These are phyloP conservation scores for Phyllosticta capitalensis DNA, from an alignment of 2,329 filamentous ascomycete genomes.

Conservation along the genomic window DNA sequence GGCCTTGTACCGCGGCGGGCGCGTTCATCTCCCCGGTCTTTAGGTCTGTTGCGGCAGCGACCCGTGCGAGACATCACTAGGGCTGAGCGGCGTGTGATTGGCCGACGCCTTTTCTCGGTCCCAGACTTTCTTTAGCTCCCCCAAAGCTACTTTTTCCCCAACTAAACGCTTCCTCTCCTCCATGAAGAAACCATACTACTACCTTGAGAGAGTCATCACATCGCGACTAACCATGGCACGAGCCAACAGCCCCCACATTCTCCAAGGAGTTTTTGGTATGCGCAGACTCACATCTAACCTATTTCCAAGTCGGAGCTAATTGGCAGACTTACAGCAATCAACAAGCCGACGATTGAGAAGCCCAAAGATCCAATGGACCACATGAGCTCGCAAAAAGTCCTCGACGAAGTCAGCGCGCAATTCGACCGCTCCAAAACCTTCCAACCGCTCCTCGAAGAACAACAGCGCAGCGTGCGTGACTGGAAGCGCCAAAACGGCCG, in stretches of 20 bases:
- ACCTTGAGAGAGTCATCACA: background rate
- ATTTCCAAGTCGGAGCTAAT: background rate
- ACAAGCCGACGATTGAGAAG: background rate
- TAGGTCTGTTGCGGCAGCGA: background rate
- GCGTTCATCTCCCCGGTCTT: background rate
- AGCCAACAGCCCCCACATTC: background rate
- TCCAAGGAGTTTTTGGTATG: conserved; percentile 10
- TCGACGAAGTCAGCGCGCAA: conserved; percentile 74
- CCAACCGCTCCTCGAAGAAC: conserved; percentile 61
- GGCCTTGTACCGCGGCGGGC: background rate
- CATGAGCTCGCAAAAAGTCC: conserved; percentile 44
- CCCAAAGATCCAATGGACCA: background rate
- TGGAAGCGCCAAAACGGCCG: conserved; percentile 46
- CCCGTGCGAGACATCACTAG: background rate
- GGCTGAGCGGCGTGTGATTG: background rate
- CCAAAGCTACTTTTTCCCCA: background rate
- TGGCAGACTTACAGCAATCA: background rate
- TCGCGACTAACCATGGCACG: background rate
- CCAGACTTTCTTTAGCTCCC: background rate
- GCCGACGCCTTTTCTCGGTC: background rate
- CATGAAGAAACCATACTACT: background rate
- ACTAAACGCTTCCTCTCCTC: background rate
- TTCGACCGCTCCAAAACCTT: conserved; percentile 79
- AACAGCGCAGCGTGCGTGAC: conserved; percentile 45
- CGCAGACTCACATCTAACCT: background rate